phyloP scores from a whole-genome alignment of 1,284 basidiomycete species.

The Ustanciosporium gigantosporum region DNA sequence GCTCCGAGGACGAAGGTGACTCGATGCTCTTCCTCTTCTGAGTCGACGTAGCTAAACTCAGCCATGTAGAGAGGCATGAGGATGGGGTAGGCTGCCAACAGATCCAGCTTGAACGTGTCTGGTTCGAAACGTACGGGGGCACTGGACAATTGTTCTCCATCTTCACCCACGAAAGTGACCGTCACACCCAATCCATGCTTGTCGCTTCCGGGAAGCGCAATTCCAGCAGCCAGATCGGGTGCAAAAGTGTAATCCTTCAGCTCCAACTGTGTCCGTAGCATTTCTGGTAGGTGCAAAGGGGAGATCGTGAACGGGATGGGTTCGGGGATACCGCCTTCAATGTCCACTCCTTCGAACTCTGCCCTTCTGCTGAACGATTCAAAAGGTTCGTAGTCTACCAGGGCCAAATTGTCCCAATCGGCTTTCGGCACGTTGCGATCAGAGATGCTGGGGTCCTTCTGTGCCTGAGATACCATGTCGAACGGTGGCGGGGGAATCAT shows the following conservation, averaged over 20 bases:
- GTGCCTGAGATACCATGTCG: constrained; percentile 9
- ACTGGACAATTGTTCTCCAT: constrained; percentile 12
- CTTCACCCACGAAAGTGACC: constrained; percentile 10
- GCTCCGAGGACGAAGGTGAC: constrained; percentile 28
- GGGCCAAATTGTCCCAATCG: constrained; percentile 15
- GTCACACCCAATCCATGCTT: constrained; percentile 14
- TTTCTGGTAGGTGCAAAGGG: constrained; percentile 30
- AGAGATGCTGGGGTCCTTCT: constrained; percentile 5
- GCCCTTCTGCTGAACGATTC: constrained; percentile 8
- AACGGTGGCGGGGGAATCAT: constrained; percentile 22
- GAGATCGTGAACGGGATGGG: constrained; percentile 34
- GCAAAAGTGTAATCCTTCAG: constrained; percentile 19
- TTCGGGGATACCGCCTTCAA: constrained; percentile 29
- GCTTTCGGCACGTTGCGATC: constrained; percentile 1
- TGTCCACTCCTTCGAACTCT: constrained; percentile 3
- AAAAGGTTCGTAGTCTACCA: constrained; percentile 33
- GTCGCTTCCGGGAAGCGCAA: constrained; percentile 14
- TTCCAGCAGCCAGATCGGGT: constrained; percentile 12
- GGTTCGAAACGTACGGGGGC: constrained; percentile 25
- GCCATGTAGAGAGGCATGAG: constrained; percentile 37
- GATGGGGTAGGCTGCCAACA: constrained; percentile 35
- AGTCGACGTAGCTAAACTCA: constrained; percentile 18
- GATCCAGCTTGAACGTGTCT: constrained; percentile 24
- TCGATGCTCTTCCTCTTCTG: constrained; percentile 2
- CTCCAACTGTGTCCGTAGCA: constrained; percentile 20